Evolutionary conservation across 257 asterid genomes (phyloP).

Genomic region (Petunia axillaris): DNA sequence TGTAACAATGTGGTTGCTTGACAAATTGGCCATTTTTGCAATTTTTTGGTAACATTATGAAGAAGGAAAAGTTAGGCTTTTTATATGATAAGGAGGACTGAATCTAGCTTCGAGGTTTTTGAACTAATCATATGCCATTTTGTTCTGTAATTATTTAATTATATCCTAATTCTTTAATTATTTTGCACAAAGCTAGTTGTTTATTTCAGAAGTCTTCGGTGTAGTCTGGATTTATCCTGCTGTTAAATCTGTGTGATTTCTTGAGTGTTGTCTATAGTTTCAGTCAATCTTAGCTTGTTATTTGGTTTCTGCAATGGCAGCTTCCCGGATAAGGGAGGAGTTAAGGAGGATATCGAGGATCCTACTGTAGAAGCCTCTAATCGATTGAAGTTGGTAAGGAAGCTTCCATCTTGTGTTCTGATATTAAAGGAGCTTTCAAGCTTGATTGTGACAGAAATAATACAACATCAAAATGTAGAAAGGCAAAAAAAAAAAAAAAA

Average conservation of each 20-base stretch:
- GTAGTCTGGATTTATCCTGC: not conserved
- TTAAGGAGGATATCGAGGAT: constrained; percentile 46
- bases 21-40: not conserved
- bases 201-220: not conserved
- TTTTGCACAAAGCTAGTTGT: not conserved
- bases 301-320: constrained; percentile 48
- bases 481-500: not conserved
- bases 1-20: constrained; percentile 7
- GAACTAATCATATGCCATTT: constrained; percentile 23
- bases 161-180: not conserved
- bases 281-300: constrained; percentile 25
- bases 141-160: too few relatives aligned
- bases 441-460: not conserved
- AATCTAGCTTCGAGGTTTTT: constrained; percentile 32
- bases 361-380: constrained; percentile 46
- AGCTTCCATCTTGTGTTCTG: constrained; percentile 26
- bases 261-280: not conserved
- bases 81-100: constrained; percentile 38
- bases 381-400: constrained; percentile 60
- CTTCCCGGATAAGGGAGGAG: constrained; percentile 57
- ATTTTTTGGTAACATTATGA: constrained; percentile 19
- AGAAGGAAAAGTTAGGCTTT: constrained; percentile 16
- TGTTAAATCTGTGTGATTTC: constrained; percentile 5
- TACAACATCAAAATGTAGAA: not conserved
- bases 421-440: constrained; percentile 13